Base-by-base conservation (phyloP, 257 asterid species). In the Plectranthus barbatus region DNA sequence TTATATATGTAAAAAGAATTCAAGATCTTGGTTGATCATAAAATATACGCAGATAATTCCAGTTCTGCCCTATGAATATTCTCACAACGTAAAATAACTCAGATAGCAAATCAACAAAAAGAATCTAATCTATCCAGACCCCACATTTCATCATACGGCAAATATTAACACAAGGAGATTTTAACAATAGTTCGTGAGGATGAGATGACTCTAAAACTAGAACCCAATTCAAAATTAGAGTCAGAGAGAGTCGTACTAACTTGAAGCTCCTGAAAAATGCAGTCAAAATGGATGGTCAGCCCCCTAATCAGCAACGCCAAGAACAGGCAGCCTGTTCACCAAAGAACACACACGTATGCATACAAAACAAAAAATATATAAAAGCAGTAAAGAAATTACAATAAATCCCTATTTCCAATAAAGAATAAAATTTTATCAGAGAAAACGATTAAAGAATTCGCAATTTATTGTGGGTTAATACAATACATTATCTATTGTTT, bases 381-480 rank as follows among this genome's bases (percentile, higher is more conserved):
- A 20, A 56, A 41, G 49, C 58, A 31, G 18, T 42, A 17, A 60
- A 23, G 69, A 49, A 48, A 64, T 72, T 13, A 39, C 68, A 24
- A 63, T 36, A 37, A 51, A 51, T 24, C 60, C 29, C 76, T 37
- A 68, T 73, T 70, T 75, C 83, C 79, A 72, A 81, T 69, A 77
- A 81, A 79, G 81, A 58, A 73, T 24, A 61, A 1, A 65, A 72
- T 76, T 67, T 72, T 73, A 70, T 75, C 53, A 74, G n/a, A 53
- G 51, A 60, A 70, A 56, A 50, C 14, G 23, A 62, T 53, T 12
- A 67, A 15, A 44, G 39, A 12, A 45, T 14, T 18, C 53, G 48
- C 15, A 60, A 31, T 31, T 23, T 49, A 67, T 46, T 68, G 68
- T 10, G 56, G 74, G 29, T 31, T n/a, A 7, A 44, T 50, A 59